Base-by-base conservation (phyloP, 495 filamentous ascomycete genomes). In the Aspergillus cristatus region DNA sequence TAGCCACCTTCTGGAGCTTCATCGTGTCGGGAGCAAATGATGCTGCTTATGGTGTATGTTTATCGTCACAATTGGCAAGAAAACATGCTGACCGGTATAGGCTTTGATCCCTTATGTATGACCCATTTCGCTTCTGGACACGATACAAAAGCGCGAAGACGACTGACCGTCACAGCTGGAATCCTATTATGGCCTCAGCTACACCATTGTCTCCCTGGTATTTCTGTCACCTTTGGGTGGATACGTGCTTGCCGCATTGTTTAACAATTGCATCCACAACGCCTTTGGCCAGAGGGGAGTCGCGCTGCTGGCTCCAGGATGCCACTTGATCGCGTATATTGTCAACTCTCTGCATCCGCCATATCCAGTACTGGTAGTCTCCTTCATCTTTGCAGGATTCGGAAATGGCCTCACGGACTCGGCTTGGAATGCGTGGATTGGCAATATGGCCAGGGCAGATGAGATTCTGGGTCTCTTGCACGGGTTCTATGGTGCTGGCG, bases 21-120 rank as follows among this genome's bases (percentile, higher is more conserved):
- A 62, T 86, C 11, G 72, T 85, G 4, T 79, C 91, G 75, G 87
- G 87, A 6, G 70, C 76, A 49, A 91, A 86, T 54, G 87, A 94
- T 65, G 82, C 79, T 14, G 81, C 82, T 1, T 82, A 81, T 46
- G 86, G 86, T 30, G 83, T 85, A 62, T 68, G 77, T 14, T 22
- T 14, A 11, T 45, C 26, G 25, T 20, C 16, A 15, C 1, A 25
- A 20, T 18, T 20, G n/a, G 20, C 20, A 4, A 24, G 20, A 4
- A 8, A 4, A 4, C 17, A 45, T 18, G 37, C 22, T 37, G 3
- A 35, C 20, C 20, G 3, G 29, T n/a, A 26, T 17, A 81, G 75
- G 73, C 82, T 46, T 60, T 86, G 20, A 76, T 85, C 47, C 82
- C 67, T 43, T 68, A 62, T 42, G 68, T 68, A 51, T 14, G 13